phyloP scores from a whole-genome alignment of 495 filamentous ascomycete species.

The Aspergillus incahuasiensis region DNA sequence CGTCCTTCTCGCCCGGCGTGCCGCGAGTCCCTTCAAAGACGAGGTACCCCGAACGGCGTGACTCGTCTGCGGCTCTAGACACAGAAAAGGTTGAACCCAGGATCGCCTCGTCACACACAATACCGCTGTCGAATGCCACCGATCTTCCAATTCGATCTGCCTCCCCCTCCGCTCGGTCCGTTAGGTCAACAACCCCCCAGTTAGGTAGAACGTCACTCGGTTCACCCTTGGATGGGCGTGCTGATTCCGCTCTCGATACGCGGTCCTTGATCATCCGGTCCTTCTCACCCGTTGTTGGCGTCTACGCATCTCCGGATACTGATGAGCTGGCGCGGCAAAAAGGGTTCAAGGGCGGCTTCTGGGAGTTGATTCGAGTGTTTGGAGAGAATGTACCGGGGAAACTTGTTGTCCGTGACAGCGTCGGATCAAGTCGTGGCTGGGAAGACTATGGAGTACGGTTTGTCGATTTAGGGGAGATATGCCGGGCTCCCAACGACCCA shows the following conservation, averaged over 20 bases:
- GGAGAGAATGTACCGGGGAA: conserved; percentile 86
- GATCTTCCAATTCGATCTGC: conserved; percentile 38
- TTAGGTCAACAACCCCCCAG: conserved; percentile 56
- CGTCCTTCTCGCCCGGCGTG: conserved; percentile 51
- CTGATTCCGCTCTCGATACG: conserved; percentile 56
- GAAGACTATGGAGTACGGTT: conserved; percentile 92
- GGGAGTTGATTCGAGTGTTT: conserved; percentile 82
- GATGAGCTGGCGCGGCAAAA: conserved; percentile 77
- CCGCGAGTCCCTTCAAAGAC: conserved; percentile 50
- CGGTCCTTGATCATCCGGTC: conserved; percentile 72
- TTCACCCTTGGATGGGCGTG: conserved; percentile 44
- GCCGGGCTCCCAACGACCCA: conserved; percentile 16
- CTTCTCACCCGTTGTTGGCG: conserved; percentile 81
- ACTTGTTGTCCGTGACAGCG: conserved; percentile 84
- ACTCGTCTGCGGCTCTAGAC: conserved; percentile 39
- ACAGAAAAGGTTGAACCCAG: conserved; percentile 46
- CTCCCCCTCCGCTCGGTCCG: conserved; percentile 55
- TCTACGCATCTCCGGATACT: conserved; percentile 78
- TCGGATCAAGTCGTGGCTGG: conserved; percentile 72
- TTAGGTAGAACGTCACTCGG: conserved; percentile 54
- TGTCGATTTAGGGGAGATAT: conserved; percentile 45
- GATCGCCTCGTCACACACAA: conserved; percentile 47
- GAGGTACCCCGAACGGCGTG: conserved; percentile 37
- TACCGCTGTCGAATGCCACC: conserved; percentile 32
- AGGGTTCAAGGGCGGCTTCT: conserved; percentile 75